Percentiles rank a stretch among this genome's conserved stretches.
Conservation (phyloP, 768 basidiomycete genomes). For the Suillus subluteus region DNA sequence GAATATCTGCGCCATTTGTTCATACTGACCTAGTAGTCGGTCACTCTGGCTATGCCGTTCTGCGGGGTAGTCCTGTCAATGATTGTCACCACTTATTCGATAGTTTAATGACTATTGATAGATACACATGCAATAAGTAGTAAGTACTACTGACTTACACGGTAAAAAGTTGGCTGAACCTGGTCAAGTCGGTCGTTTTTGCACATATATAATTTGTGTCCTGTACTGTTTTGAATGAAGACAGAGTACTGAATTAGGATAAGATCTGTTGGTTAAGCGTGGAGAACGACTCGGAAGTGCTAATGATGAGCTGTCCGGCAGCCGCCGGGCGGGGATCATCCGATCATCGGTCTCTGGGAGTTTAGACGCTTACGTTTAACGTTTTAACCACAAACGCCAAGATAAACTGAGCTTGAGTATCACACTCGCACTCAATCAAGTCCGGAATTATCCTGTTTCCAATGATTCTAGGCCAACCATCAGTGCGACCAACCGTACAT, state of each 20-base stretch:
- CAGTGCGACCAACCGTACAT: too few relatives aligned
- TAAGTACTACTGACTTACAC: not conserved
- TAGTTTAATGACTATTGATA: not conserved
- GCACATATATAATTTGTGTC: not conserved
- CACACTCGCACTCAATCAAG: too few relatives aligned
- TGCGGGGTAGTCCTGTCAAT: not conserved
- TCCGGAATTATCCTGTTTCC: too few relatives aligned
- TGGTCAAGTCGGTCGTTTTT: not conserved
- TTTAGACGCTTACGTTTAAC: too few relatives aligned
- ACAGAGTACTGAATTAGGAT: not conserved
- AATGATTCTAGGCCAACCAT: too few relatives aligned
- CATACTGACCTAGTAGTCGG: not conserved
- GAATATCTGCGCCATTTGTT: slow-evolving; percentile 3
- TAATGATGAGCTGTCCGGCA: not conserved
- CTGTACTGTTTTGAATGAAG: not conserved
- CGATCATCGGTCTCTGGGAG: too few relatives aligned
- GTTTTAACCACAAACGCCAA: too few relatives aligned
- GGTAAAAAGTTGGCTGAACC: not conserved
- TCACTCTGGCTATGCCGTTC: not conserved
- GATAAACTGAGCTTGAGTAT: too few relatives aligned
- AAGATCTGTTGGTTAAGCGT: not conserved
- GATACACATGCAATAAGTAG: not conserved
- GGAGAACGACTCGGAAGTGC: not conserved
- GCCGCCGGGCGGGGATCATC: too few relatives aligned
- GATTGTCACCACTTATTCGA: not conserved